Conservation (phyloP, 208 protist genomes). For the Wallacemonas sp. region DNA sequence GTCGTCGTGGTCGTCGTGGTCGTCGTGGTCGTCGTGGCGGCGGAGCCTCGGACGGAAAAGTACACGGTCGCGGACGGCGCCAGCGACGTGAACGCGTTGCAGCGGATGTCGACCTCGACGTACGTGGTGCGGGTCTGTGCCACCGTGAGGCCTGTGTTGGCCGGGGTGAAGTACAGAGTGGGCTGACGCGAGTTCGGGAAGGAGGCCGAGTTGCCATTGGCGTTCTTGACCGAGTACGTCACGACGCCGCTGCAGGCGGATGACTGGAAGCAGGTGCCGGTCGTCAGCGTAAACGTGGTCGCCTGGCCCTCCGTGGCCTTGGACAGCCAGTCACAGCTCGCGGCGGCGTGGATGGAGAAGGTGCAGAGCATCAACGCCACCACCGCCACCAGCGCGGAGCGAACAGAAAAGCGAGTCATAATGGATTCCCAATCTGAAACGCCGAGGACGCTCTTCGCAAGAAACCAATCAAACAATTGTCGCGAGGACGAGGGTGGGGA, state of each 20-base stretch:
- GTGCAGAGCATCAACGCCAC: conserved; percentile 14
- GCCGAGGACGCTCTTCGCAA: background rate
- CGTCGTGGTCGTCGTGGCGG: conserved; percentile 27
- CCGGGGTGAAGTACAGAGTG: conserved; percentile 37
- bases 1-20: conserved; percentile 40
- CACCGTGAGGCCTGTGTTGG: conserved; percentile 31
- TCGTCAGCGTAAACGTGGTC: background rate
- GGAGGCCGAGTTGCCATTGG: conserved; percentile 30
- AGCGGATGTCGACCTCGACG: conserved; percentile 43
- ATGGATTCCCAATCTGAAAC: background rate
- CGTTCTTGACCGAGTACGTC: conserved; percentile 29
- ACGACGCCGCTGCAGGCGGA: conserved; percentile 26
- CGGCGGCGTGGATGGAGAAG: conserved; percentile 7
- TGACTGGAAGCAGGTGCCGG: conserved; percentile 1
- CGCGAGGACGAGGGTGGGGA: background rate
- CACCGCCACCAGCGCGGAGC: conserved; percentile 14
- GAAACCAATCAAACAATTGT: background rate
- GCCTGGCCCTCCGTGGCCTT: conserved; percentile 28
- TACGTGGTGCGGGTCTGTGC: conserved; percentile 27
- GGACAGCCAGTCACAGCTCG: conserved; percentile 43
- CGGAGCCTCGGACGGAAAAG: conserved; percentile 34
- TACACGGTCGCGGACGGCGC: conserved; percentile 41
- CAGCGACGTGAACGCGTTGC: conserved; percentile 46
- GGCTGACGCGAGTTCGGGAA: conserved; percentile 29
- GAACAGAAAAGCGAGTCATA: background rate